Evolutionary conservation across 2,329 filamentous ascomycete species (phyloP).

Genomic region (Ophiostoma triangulosporum): DNA sequence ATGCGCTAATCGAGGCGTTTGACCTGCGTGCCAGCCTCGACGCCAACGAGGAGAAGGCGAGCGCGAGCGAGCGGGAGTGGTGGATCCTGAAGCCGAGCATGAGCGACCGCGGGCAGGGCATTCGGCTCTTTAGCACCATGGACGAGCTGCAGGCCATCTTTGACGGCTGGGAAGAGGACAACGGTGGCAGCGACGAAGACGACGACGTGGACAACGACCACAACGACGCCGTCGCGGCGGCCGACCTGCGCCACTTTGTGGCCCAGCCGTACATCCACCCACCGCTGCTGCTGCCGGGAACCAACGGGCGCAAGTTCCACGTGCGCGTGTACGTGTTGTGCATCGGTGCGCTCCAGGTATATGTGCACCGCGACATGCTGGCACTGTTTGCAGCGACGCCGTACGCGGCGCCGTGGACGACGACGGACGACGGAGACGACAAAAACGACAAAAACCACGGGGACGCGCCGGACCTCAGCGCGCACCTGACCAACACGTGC

Average conservation of each 20-base stretch:
- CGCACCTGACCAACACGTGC: constrained; percentile 91
- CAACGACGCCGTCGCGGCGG: constrained; percentile 57
- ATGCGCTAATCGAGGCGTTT: constrained; percentile 79
- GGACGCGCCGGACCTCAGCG: constrained; percentile 43
- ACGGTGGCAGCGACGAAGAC: constrained; percentile 48
- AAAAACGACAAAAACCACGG: constrained; percentile 24
- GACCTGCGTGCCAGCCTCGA: constrained; percentile 70
- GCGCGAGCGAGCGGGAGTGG: constrained; percentile 52
- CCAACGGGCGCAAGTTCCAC: constrained; percentile 72
- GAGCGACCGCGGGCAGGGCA: constrained; percentile 92
- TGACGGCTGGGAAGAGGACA: constrained; percentile 71
- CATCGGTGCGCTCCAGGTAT: constrained; percentile 62
- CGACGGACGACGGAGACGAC: constrained; percentile 12
- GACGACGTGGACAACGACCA: constrained; percentile 36
- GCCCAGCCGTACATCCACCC: constrained; percentile 90
- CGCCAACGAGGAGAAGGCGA: constrained; percentile 35
- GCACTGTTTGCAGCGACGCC: constrained; percentile 72
- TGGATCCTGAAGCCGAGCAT: constrained; percentile 98
- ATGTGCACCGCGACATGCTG: constrained; percentile 83
- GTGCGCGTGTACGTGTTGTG: constrained; percentile 85
- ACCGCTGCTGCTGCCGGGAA: constrained; percentile 57
- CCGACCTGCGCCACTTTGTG: constrained; percentile 89
- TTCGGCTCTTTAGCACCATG: constrained; percentile 75
- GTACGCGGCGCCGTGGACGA: constrained; percentile 51
- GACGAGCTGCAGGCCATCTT: constrained; percentile 78